Base-by-base conservation (phyloP, 192 early-diverging fungal genomes). In the Coemansia sp. region DNA sequence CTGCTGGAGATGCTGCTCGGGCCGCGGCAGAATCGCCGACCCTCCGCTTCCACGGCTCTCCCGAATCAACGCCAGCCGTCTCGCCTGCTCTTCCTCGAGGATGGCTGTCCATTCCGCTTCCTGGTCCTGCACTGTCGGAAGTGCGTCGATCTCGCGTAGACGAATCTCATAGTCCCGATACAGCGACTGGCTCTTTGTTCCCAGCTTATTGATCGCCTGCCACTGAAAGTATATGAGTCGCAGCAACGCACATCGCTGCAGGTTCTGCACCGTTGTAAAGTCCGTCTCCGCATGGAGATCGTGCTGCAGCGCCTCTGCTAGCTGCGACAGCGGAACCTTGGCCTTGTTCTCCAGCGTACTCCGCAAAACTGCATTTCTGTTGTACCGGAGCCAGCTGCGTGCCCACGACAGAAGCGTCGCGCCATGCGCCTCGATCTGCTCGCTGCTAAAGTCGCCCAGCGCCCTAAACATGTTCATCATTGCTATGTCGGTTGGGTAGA, bases 341-440 rank as follows among this genome's bases (percentile, higher is more conserved):
- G 72, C 63, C 61, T 77, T 83, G 64, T 63, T 83, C 19, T 77
- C 71, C 42, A 83, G 59, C 25, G 75, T 77, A 32, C 69, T 66
- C 25, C 80, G 74, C 20, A 83, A 37, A 39, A 83, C 80, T 0
- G 80, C 80, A 50, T 83, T 83, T 42, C 80, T 68, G 65, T 74
- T 83, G 58, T 83, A 83, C 42, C 80, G 67, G 49, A 83, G 70
- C 80, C 80, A 83, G 53, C 80, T 65, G n/a, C 80, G 80, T 48
- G 80, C 80, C 80, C 75, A 83, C n/a, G 80, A 83, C 53, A 83
- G 64, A 50, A 83, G 57, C 13, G 74, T n/a, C 2, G 75, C 63
- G 0, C 71, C 60, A 54, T 67, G 48, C 19, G 55, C 40, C 63
- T 83, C 80, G 38, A 83, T 71, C 65, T 76, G 71, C 19, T 83